A percentile compares a stretch with the other conserved stretches of the same genome.
Evolutionary conservation across 108 stramenopile genomes (phyloP).

Genomic region (Skeletonema menzelii): DNA sequence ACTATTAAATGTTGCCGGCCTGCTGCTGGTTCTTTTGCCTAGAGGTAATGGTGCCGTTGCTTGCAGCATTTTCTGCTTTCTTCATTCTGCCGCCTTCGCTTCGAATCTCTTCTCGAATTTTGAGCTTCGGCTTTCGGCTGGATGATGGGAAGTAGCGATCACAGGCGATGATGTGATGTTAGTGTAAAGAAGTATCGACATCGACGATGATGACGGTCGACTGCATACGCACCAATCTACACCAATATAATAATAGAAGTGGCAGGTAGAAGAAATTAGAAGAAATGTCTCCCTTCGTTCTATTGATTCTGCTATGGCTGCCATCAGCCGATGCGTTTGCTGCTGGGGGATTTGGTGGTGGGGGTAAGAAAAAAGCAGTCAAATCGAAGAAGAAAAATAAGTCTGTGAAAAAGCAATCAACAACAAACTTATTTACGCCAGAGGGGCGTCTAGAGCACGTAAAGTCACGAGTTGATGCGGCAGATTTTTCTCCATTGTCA

Average conservation of each 20-base stretch:
- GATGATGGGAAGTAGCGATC: too few relatives aligned
- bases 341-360: background rate
- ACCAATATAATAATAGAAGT: background rate
- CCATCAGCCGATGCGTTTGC: background rate
- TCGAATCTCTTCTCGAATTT: too few relatives aligned
- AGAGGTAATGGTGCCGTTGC: too few relatives aligned
- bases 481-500: slow-evolving; percentile 21
- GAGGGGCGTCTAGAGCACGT: slow-evolving; percentile 31
- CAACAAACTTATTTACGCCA: slow-evolving; percentile 19
- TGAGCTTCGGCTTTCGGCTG: too few relatives aligned
- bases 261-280: background rate
- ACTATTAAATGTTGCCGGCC: too few relatives aligned
- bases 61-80: too few relatives aligned
- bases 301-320: background rate
- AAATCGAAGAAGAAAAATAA: background rate
- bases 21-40: too few relatives aligned
- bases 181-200: too few relatives aligned
- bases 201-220: too few relatives aligned
- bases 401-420: background rate
- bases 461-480: slow-evolving; percentile 4
- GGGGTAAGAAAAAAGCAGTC: background rate
- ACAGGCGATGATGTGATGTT: too few relatives aligned
- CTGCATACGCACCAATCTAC: too few relatives aligned
- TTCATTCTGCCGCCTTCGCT: too few relatives aligned
- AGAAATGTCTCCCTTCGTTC: background rate